Evolutionary conservation across 306 rosid species (phyloP), one percentile per base, ranked within the genome.

Genomic region (Senna tora): DNA sequence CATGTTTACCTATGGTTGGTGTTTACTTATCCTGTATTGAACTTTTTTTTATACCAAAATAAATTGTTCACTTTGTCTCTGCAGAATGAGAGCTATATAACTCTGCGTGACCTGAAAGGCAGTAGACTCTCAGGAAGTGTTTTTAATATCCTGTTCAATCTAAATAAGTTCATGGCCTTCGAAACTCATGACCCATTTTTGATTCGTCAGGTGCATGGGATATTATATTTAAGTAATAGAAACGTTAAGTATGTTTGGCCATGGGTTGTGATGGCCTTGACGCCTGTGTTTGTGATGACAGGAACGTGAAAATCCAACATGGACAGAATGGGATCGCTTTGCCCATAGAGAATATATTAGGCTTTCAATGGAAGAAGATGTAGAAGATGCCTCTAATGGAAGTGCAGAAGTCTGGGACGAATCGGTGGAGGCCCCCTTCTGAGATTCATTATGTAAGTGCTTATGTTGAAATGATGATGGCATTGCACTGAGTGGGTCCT

Each of bases 331-430:
- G 99, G 99, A 95, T 72, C 99, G 99, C 61, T 95, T 91, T 84
- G 99, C 99, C 10, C 99, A 95, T 81, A 89, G 99, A 82, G 99
- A 95, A 84, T 95, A 95, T 83, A 95, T 91, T 58, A 89, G 99
- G 77, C 99, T 95, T 80, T 95, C 99, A 49, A 95, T 95, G 99
- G 99, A 95, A 84, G 99, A 95, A 88, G 99, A 95, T 75, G 99
- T 91, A 69, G 99, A 95, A 88, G 99, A 95, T 77, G 99, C 82
- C 79, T 95, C 99, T 67, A 95, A 95, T 50, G 99, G 99, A 63
- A 95, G 99, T 75, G 97, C 97, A n/a, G 99, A 95, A 82, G 96
- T 89, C 78, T 95, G 99, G 99, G 99, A 91, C 68, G 99, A 95
- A 74, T 95, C 99, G 33, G 88, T 95, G 15, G 99, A 94, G 84